Evolutionary conservation across 2,329 filamentous ascomycete species (phyloP).

Genomic region (Colletotrichum theobromicola): DNA sequence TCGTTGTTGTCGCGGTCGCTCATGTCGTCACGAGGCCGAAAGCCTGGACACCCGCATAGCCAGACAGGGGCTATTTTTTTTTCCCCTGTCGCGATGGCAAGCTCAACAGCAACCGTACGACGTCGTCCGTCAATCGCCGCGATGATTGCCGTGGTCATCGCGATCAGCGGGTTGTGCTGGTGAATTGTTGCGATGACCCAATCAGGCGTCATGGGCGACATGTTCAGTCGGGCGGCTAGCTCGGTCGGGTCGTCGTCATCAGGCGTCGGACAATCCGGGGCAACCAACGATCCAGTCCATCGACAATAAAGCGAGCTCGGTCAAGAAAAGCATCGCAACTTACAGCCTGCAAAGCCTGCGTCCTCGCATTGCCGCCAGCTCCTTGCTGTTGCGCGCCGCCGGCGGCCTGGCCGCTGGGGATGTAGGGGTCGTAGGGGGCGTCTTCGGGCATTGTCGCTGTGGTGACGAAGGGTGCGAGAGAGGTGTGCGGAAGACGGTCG

Average conservation of each 20-base stretch:
- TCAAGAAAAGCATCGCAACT: constrained; percentile 44
- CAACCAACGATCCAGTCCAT: background rate
- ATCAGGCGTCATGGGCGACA: constrained; percentile 9
- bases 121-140: background rate
- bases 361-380: constrained; percentile 54
- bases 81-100: background rate
- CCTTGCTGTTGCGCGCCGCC: constrained; percentile 41
- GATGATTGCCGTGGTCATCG: background rate
- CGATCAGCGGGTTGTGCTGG: background rate
- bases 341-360: constrained; percentile 82
- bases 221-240: background rate
- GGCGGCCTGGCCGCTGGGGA: constrained; percentile 70
- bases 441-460: constrained; percentile 56
- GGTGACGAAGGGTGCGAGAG: constrained; percentile 3
- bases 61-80: background rate
- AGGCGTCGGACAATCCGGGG: constrained; percentile 4
- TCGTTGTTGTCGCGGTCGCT: background rate
- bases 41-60: background rate
- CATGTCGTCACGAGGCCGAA: background rate
- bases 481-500: background rate
- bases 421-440: constrained; percentile 86
- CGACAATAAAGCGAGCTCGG: background rate
- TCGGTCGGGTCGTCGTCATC: constrained; percentile 18
- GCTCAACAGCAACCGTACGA: background rate
- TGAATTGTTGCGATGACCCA: background rate